Evolutionary conservation across 169 alveolate species (phyloP).

Genomic region (Eimeria sp.): DNA sequence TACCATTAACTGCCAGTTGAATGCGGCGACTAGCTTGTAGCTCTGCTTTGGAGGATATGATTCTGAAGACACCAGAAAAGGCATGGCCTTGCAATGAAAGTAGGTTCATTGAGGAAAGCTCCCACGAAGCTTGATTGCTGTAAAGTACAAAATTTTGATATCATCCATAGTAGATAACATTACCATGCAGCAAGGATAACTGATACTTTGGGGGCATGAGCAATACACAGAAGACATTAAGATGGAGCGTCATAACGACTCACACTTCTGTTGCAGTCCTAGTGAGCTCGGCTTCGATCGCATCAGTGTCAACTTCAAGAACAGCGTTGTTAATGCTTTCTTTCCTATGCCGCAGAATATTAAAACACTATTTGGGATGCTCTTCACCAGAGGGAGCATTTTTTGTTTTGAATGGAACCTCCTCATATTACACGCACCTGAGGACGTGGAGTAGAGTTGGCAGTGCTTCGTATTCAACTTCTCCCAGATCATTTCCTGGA

Average conservation of each 20-base stretch:
- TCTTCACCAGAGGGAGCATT: neutral
- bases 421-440: neutral
- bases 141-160: neutral
- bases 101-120: neutral
- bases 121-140: neutral
- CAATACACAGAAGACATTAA: neutral
- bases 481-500: slow-evolving; percentile 64
- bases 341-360: slow-evolving; percentile 8
- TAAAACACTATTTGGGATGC: neutral
- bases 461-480: slow-evolving; percentile 54
- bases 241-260: neutral
- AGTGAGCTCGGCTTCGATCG: slow-evolving; percentile 57
- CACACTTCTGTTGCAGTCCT: slow-evolving; percentile 33
- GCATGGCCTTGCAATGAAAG: neutral
- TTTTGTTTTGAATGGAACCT: neutral
- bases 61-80: slow-evolving; percentile 24
- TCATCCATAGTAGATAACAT: neutral
- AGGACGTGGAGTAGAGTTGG: slow-evolving; percentile 55
- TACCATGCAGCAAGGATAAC: neutral
- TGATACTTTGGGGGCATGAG: neutral
- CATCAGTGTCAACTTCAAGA: slow-evolving; percentile 59
- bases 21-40: neutral
- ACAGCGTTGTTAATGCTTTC: slow-evolving; percentile 80
- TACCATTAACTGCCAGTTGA: neutral
- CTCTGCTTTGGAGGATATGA: neutral